A percentile compares a stretch with the other conserved stretches of the same genome.
Conservation (phyloP, 2,329 filamentous ascomycete species). For the Aaosphaeria pasadenensis region DNA sequence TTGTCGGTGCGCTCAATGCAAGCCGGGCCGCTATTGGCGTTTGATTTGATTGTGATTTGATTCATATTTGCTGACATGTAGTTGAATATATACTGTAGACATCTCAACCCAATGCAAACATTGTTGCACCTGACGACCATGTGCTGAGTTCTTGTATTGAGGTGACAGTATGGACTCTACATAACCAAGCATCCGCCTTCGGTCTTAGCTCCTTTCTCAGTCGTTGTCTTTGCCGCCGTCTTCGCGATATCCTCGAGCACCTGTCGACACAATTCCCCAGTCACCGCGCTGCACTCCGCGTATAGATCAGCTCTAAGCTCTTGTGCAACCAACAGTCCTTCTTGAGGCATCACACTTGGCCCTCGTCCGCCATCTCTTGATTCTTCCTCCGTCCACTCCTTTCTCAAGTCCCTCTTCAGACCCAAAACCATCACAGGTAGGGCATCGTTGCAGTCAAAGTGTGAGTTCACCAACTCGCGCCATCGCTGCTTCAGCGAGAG, state of each 20-base stretch:
- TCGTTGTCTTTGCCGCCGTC: conserved; percentile 58
- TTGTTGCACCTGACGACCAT: too few relatives aligned
- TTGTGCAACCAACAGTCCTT: conserved; percentile 51
- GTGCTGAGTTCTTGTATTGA: too few relatives aligned
- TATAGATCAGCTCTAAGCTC: conserved; percentile 61
- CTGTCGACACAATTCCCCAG: conserved; percentile 58
- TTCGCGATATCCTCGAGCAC: conserved; percentile 60
- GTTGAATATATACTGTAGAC: too few relatives aligned
- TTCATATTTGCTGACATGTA: too few relatives aligned
- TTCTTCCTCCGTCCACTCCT: conserved; percentile 39
- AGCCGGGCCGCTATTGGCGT: conserved; percentile 19
- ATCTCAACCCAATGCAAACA: too few relatives aligned
- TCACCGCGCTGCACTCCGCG: conserved; percentile 61
- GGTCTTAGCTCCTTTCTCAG: conserved; percentile 50
- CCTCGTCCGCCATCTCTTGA: conserved; percentile 32
- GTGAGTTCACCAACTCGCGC: conserved; percentile 44
- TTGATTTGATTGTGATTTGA: too few relatives aligned
- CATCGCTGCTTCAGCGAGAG: conserved; percentile 45
- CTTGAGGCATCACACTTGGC: conserved; percentile 50
- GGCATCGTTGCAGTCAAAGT: conserved; percentile 52
- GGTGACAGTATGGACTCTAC: not conserved
- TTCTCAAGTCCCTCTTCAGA: conserved; percentile 56
- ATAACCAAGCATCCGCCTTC: conserved; percentile 42
- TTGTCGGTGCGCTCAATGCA: conserved; percentile 28
- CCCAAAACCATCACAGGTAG: conserved; percentile 60